Percentiles rank a stretch among this genome's conserved stretches.
Conservation (phyloP, 352 stramenopile species). For the Phytophthora hybrid region DNA sequence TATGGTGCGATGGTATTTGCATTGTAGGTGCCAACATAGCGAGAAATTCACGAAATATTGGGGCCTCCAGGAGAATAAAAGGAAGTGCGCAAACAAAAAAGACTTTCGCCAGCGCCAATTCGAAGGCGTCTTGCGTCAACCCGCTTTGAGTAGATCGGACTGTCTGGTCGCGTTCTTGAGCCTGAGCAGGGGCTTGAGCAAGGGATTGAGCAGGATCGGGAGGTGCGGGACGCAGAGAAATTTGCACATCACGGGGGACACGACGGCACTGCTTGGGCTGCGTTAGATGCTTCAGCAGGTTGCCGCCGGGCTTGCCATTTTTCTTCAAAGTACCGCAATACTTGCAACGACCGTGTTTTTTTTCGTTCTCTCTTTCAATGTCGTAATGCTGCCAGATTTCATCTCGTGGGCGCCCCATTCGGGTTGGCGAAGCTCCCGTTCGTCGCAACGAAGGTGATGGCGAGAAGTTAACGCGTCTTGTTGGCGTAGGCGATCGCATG, state of each 20-base stretch:
- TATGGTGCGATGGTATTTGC: constrained; percentile 1
- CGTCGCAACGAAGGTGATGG: too few species aligned
- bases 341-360: constrained; percentile 3
- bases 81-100: constrained; percentile 3
- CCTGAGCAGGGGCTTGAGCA: too few species aligned
- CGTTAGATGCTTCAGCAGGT: not conserved
- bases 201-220: too few species aligned
- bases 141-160: not conserved
- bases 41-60: constrained; percentile 5
- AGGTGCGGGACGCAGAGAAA: not conserved
- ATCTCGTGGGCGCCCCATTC: too few species aligned
- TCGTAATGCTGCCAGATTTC: not conserved
- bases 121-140: not conserved
- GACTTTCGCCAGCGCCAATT: not conserved
- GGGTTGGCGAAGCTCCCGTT: too few species aligned
- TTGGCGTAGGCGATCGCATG: not conserved
- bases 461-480: not conserved
- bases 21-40: not conserved
- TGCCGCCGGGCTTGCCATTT: constrained; percentile 4
- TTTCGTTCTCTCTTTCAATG: not conserved
- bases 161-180: not conserved
- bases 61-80: not conserved
- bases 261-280: not conserved
- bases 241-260: not conserved
- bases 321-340: constrained; percentile 6